A percentile compares a stretch with the other conserved stretches of the same genome.
Conservation (phyloP, 345 rosid genomes). For the Reutealis trisperma region DNA sequence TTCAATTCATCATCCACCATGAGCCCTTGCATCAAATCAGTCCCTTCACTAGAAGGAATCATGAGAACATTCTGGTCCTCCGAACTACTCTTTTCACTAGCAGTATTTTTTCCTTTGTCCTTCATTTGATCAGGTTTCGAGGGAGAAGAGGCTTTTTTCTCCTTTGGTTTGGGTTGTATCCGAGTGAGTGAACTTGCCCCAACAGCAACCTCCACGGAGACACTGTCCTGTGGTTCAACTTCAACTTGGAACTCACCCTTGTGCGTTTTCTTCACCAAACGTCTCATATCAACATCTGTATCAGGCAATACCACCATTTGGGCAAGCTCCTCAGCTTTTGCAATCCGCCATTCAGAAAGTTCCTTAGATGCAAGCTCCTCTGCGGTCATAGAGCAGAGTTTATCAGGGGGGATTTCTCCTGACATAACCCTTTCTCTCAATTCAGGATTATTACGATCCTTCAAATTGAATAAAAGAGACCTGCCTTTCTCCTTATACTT, state of each 20-base stretch:
- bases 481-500: conserved; percentile 92
- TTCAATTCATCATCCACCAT: conserved; percentile 83
- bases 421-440: conserved; percentile 75
- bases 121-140: conserved; percentile 34
- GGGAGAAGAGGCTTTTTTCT: conserved; percentile 23
- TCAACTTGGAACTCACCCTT: conserved; percentile 96
- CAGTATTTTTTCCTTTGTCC: conserved; percentile 25
- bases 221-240: conserved; percentile 56
- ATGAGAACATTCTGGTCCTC: conserved; percentile 43
- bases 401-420: conserved; percentile 66
- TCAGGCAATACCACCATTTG: conserved; percentile 91
- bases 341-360: conserved; percentile 90
- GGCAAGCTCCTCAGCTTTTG: conserved; percentile 91
- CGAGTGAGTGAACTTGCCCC: conserved; percentile 41
- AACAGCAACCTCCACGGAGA: conserved; percentile 62
- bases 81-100: conserved; percentile 36
- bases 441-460: conserved; percentile 92
- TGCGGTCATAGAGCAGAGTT: conserved; percentile 81
- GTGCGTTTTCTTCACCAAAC: conserved; percentile 90
- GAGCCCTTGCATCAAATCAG: conserved; percentile 54
- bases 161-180: conserved; percentile 34
- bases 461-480: conserved; percentile 83
- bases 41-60: conserved; percentile 60
- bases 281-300: conserved; percentile 66
- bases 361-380: conserved; percentile 98